Evolutionary conservation across 495 filamentous ascomycete species (phyloP).

Genomic region (Trichoderma gamsii): DNA sequence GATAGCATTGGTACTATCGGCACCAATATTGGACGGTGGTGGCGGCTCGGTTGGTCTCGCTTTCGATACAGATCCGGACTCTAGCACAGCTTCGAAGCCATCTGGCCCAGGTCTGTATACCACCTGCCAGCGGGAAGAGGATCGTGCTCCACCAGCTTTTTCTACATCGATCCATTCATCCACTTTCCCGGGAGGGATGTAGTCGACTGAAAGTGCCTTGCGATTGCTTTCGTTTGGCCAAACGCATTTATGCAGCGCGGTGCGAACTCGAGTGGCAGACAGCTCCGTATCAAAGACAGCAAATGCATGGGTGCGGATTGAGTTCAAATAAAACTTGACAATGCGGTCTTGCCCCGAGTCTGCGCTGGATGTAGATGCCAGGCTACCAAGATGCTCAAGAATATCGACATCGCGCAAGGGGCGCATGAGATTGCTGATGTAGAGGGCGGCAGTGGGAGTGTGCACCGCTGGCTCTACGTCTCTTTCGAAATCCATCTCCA

Average conservation of each 20-base stretch:
- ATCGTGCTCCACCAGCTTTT: slow-evolving; percentile 41
- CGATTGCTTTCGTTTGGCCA: slow-evolving; percentile 87
- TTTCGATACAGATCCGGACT: background rate
- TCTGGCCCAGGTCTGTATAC: slow-evolving; percentile 48
- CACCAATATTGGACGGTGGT: background rate
- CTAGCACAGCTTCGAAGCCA: slow-evolving; percentile 48
- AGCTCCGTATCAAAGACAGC: slow-evolving; percentile 59
- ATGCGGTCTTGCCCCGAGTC: slow-evolving; percentile 49
- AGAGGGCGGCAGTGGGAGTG: slow-evolving; percentile 76
- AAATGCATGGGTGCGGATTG: slow-evolving; percentile 83
- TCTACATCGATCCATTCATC: slow-evolving; percentile 70
- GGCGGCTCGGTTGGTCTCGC: background rate
- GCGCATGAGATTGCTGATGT: slow-evolving; percentile 87
- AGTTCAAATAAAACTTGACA: slow-evolving; percentile 68
- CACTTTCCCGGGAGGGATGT: slow-evolving; percentile 71
- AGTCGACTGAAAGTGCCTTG: slow-evolving; percentile 84
- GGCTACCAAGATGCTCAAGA: slow-evolving; percentile 56
- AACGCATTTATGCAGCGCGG: slow-evolving; percentile 64
- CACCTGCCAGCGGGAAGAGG: slow-evolving; percentile 48
- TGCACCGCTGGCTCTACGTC: slow-evolving; percentile 65
- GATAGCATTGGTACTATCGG: slow-evolving; percentile 20
- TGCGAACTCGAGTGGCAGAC: slow-evolving; percentile 73
- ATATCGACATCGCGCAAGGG: slow-evolving; percentile 65
- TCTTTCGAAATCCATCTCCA: slow-evolving; percentile 24
- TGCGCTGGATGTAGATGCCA: slow-evolving; percentile 55